Evolutionary conservation across 1,284 basidiomycete species (phyloP), one percentile per base, ranked within the genome.

Genomic region (Clitocybe nebularis): DNA sequence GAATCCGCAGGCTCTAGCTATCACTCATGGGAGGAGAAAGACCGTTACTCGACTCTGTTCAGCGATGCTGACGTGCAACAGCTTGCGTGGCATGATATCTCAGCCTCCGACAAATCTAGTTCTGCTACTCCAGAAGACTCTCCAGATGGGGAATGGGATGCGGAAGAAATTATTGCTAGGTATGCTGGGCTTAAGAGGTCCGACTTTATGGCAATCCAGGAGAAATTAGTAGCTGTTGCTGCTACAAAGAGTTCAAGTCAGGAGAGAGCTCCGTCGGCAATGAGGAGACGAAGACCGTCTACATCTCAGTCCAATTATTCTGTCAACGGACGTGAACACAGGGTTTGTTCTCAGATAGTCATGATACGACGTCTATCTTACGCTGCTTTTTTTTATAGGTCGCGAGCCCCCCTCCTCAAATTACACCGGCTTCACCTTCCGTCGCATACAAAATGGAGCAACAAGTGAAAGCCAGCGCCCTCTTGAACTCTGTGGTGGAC

Each of bases 271-370:
- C 77, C 79, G 28, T 79, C 81, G 22, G 75, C 78, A 3, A 65
- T 81, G 48, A 70, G 84, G 46, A 77, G 77, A 47, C 74, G 85
- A 41, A 71, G 84, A 34, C 84, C 84, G 5, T 89, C 86, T 0
- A 87, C 83, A n/a, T 86, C 86, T 8, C 84, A 87, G 59, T 85
- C 85, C 5, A 82, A 79, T 52, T 82, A 86, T 53, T 82, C 81
- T 0, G 63, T 60, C 38, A 77, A 67, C 38, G 75, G 75, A 16
- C 68, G 67, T 19, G 72, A 71, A 23, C 64, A 60, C 46, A 64
- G 74, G 57, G 84, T 85, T 56, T 52, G 75, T 66, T 35, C 29
- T 44, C 34, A 35, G 46, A 44, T 39, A 2, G 14, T 14, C 35
- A 26, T 45, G 24, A 26, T 41, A 34, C 20, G 43, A 38, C 33